Conservation (phyloP, 495 filamentous ascomycete species). For the Xylaria palmicola region DNA sequence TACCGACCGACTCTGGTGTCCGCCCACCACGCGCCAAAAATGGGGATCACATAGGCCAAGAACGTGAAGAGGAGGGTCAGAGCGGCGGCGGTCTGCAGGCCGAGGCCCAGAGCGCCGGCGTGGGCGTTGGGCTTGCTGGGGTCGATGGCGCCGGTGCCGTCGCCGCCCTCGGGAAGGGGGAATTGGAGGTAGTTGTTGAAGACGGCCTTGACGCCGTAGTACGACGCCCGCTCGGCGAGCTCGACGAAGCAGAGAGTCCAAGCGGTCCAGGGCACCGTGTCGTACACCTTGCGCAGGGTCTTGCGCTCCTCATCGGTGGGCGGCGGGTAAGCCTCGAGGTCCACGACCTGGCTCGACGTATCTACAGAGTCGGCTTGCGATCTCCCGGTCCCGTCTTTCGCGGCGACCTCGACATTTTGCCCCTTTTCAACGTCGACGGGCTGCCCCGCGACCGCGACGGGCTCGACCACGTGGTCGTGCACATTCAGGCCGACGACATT, state of each 20-base stretch:
- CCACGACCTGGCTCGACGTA: constrained; percentile 6
- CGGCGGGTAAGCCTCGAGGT: constrained; percentile 16
- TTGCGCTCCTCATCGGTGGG: constrained; percentile 50
- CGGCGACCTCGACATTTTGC: background rate
- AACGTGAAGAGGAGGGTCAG: constrained; percentile 53
- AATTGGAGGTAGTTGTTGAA: constrained; percentile 54
- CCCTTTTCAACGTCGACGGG: constrained; percentile 5
- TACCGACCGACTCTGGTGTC: constrained; percentile 54
- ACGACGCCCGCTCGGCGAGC: constrained; percentile 51
- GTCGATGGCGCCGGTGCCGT: constrained; percentile 34
- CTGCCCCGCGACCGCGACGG: constrained; percentile 7
- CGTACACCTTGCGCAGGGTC: constrained; percentile 50
- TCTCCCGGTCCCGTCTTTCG: background rate
- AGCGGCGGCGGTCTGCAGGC: constrained; percentile 52
- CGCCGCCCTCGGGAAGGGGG: constrained; percentile 49
- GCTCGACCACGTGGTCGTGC: constrained; percentile 19
- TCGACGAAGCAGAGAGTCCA: constrained; percentile 51
- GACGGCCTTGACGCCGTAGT: constrained; percentile 46
- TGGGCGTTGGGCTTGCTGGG: constrained; percentile 26
- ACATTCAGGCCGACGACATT: constrained; percentile 23
- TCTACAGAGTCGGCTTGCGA: constrained; percentile 13
- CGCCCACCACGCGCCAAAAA: constrained; percentile 43
- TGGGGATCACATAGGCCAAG: constrained; percentile 51
- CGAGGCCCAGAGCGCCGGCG: constrained; percentile 34
- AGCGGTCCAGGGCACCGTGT: constrained; percentile 38